These are phyloP conservation scores for Chaetomium fimeti DNA, from an alignment of 495 filamentous ascomycete species.

Conservation along the genomic window DNA sequence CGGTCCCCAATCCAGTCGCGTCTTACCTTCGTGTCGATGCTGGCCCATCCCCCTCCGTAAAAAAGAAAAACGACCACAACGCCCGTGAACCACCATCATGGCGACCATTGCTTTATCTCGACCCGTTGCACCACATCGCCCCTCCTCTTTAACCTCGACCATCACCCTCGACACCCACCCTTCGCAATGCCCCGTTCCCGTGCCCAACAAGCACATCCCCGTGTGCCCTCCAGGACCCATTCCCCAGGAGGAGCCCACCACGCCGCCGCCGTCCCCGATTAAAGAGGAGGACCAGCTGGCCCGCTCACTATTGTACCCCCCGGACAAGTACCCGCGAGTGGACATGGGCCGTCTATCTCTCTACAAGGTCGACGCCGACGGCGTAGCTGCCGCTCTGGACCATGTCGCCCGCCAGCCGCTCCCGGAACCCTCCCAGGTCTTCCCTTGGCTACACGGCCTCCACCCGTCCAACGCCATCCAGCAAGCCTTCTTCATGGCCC, in stretches of 20 bases:
- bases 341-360: conserved; percentile 60
- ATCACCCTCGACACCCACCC: conserved; percentile 50
- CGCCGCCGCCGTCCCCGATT: conserved; percentile 64
- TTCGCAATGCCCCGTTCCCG: conserved; percentile 49
- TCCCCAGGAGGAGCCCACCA: conserved; percentile 59
- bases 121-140: conserved; percentile 48
- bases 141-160: conserved; percentile 50
- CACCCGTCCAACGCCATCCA: conserved; percentile 87
- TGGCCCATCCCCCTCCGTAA: background rate
- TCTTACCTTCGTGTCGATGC: conserved; percentile 10
- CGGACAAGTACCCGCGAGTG: conserved; percentile 57
- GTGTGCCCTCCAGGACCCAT: conserved; percentile 76
- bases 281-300: conserved; percentile 51
- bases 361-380: conserved; percentile 68
- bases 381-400: conserved; percentile 69
- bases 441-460: conserved; percentile 98
- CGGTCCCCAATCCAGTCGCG: background rate
- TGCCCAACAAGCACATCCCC: conserved; percentile 90
- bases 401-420: conserved; percentile 72
- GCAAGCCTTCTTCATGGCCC: conserved; percentile 79
- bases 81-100: conserved; percentile 34
- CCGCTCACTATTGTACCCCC: conserved; percentile 70
- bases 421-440: conserved; percentile 78
- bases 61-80: background rate
- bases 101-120: conserved; percentile 55